A percentile compares a stretch with the other conserved stretches of the same genome.
Conservation (phyloP, 805 yeast species). For the Teunomyces aglyptinius region DNA sequence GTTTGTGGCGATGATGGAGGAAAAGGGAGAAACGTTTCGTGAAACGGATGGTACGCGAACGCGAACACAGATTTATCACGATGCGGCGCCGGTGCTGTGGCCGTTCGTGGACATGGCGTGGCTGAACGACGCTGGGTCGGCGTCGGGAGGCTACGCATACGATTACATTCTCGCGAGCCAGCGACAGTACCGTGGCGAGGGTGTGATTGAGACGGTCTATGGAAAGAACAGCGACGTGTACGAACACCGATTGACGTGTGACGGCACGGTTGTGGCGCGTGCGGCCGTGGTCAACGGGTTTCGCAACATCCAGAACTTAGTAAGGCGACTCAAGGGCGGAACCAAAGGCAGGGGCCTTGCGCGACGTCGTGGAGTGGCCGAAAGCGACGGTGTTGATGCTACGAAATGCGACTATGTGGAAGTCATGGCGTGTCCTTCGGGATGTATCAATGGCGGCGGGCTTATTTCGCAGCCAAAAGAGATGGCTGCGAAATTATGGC, state of each 20-base stretch:
- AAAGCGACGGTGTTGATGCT: constrained; percentile 47
- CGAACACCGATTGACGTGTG: constrained; percentile 59
- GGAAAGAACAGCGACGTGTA: constrained; percentile 78
- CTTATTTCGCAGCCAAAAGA: constrained; percentile 56
- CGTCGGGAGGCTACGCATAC: constrained; percentile 87
- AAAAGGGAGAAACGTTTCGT: constrained; percentile 16
- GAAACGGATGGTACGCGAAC: neutral
- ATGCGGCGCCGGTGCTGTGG: constrained; percentile 59
- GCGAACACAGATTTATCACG: constrained; percentile 21
- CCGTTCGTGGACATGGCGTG: constrained; percentile 59
- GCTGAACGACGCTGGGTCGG: constrained; percentile 73
- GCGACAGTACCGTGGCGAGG: constrained; percentile 15
- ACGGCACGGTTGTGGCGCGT: constrained; percentile 42
- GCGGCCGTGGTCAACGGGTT: constrained; percentile 82
- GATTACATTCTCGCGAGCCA: constrained; percentile 54
- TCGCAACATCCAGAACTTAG: constrained; percentile 90
- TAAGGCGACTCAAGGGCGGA: constrained; percentile 65
- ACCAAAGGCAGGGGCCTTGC: constrained; percentile 6
- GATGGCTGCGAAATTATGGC: constrained; percentile 44
- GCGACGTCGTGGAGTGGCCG: constrained; percentile 7
- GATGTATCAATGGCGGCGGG: constrained; percentile 97
- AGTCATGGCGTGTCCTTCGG: constrained; percentile 98
- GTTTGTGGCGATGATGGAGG: constrained; percentile 66
- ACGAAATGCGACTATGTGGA: constrained; percentile 77
- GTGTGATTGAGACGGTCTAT: constrained; percentile 38